Evolutionary conservation across 176 grass and related monocot genomes (phyloP).

Genomic region (Elymus sibiricus): DNA sequence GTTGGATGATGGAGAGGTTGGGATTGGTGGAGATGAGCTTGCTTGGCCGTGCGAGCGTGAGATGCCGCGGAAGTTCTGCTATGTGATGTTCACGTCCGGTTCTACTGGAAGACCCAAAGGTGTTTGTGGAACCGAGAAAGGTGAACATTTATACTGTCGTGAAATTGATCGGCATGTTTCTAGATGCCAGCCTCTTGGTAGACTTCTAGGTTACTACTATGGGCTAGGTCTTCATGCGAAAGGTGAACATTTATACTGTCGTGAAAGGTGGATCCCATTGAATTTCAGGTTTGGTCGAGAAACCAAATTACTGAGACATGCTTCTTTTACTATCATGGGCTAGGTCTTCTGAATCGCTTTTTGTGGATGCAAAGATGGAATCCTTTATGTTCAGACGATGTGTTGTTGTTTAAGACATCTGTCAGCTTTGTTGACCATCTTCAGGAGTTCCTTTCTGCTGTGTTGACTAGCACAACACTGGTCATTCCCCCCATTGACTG

Average conservation of each 20-base stretch:
- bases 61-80: constrained; percentile 47
- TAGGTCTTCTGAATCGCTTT: constrained; percentile 92
- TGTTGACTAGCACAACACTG: constrained; percentile 68
- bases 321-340: constrained; percentile 37
- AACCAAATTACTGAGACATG: constrained; percentile 11
- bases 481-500: constrained; percentile 61
- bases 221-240: no score
- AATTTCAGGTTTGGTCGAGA: constrained; percentile 7
- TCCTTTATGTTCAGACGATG: constrained; percentile 52
- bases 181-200: not conserved
- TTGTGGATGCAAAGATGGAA: constrained; percentile 80
- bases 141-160: constrained; percentile 13
- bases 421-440: constrained; percentile 92
- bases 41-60: constrained; percentile 50
- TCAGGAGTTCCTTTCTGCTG: constrained; percentile 81
- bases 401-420: constrained; percentile 88
- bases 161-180: not conserved
- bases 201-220: not conserved
- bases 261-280: not conserved
- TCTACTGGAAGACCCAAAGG: constrained; percentile 86
- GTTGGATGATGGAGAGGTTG: not conserved
- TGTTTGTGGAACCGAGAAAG: constrained; percentile 81
- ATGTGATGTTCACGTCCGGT: constrained; percentile 93
- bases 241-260: no score
- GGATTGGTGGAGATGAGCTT: constrained; percentile 23